These are phyloP conservation scores for Penicillium dipodomyicola DNA, from an alignment of 495 filamentous ascomycete genomes.

Conservation along the genomic window DNA sequence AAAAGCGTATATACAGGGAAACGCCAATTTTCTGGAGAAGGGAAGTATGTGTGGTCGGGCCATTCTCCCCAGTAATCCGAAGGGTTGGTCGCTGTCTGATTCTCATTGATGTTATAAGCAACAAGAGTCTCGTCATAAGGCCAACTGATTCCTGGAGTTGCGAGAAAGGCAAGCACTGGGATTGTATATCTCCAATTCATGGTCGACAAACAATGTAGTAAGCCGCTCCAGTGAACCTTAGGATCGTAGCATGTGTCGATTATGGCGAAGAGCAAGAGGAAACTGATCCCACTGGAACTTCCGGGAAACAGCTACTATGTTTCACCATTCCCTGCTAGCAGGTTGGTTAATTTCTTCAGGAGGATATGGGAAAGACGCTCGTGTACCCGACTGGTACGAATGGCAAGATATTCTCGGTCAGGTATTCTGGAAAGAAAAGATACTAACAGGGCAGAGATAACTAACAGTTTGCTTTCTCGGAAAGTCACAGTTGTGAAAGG, in stretches of 20 bases:
- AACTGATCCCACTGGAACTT: neutral
- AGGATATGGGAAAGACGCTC: neutral
- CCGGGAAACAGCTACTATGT: neutral
- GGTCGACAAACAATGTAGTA: slow-evolving; percentile 13
- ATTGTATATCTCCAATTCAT: slow-evolving; percentile 38
- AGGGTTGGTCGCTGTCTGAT: slow-evolving; percentile 55
- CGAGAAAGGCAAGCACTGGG: slow-evolving; percentile 31
- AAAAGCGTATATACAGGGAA: slow-evolving; percentile 72
- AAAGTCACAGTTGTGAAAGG: neutral
- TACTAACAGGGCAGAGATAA: neutral
- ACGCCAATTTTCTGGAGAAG: slow-evolving; percentile 66
- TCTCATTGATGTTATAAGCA: slow-evolving; percentile 62
- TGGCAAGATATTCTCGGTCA: neutral
- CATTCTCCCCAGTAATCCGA: slow-evolving; percentile 63
- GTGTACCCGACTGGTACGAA: neutral
- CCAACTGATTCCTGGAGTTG: slow-evolving; percentile 40
- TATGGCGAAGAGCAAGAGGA: neutral
- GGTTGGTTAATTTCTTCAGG: neutral
- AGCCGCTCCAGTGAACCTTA: slow-evolving; percentile 5
- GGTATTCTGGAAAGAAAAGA: neutral
- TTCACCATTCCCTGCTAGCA: neutral
- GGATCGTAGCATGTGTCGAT: slow-evolving; percentile 11
- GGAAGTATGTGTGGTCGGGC: slow-evolving; percentile 51
- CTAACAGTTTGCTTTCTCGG: neutral
- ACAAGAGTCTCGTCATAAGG: slow-evolving; percentile 53